Base-by-base conservation (phyloP, 192 early-diverging fungal genomes). In the Coemansia sp. region DNA sequence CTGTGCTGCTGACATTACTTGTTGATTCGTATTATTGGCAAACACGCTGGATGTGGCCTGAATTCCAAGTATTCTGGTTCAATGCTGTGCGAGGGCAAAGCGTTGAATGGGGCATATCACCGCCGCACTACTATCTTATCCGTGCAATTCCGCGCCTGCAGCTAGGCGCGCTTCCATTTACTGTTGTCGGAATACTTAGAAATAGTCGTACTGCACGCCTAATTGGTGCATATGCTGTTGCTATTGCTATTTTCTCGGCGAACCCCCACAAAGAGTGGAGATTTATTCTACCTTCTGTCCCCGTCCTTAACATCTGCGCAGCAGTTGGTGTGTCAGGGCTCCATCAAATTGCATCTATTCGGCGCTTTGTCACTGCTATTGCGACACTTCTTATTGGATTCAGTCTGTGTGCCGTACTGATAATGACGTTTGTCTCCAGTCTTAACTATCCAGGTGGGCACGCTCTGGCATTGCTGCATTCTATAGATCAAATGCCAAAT, bases 221-320 rank as follows among this genome's bases (percentile, higher is more conserved):
- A 8, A 68, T 90, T 4, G 30, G 75, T 10, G 89, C 91, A 0
- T 78, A 76, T 3, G 8, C 83, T 4, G 68, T 79, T 1, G 92
- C 87, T 60, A 81, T 94, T 10, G 52, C 62, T 3, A 26, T 86
- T 4, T 92, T 93, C 55, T 95, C 93, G 18, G 78, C 85, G 25
- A 81, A 94, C 34, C 84, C 85, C 12, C 96, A 98, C 75, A 98
- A 98, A 72, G 96, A 98, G 67, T 95, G 93, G 93, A 82, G 96
- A 14, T 98, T 98, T 69, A 85, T 98, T 1, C 70, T 96, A 3
- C 93, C 95, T 24, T 83, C 85, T 14, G 81, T 98, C 12, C 95
- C 95, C 0, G 64, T 97, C 3, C 64, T 93, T 54, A 94, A 94
- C 58, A 34, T 85, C 4, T 86, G 83, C 56, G 91, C 92, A 6